Percentiles rank a stretch among this genome's conserved stretches.
Evolutionary conservation across 2,329 filamentous ascomycete species (phyloP).

Genomic region (Zopfia rhizophila): DNA sequence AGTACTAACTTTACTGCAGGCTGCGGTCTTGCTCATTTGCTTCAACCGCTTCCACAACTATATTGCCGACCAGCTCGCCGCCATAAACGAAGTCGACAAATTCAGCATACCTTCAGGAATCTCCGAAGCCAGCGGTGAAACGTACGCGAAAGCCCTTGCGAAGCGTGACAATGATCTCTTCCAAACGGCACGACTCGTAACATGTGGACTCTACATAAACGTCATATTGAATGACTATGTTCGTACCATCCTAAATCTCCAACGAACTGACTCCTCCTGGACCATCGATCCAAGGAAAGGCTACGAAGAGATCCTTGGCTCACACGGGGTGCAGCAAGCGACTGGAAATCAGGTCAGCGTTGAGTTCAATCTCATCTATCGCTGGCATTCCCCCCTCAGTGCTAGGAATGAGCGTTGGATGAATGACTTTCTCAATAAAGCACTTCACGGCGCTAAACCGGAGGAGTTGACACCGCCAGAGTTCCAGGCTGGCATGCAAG

Average conservation of each 20-base stretch:
- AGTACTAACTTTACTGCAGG: no score
- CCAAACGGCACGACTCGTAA: conserved; percentile 60
- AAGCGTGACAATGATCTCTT: conserved; percentile 59
- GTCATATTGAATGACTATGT: conserved; percentile 82
- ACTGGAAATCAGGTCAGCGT: conserved; percentile 82
- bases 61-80: conserved; percentile 76
- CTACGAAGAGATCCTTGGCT: conserved; percentile 58
- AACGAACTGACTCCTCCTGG: conserved; percentile 76
- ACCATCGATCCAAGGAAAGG: conserved; percentile 78
- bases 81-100: conserved; percentile 81
- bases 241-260: conserved; percentile 76
- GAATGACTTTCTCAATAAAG: conserved; percentile 58
- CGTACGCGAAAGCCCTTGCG: conserved; percentile 40
- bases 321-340: conserved; percentile 71
- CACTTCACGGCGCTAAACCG: no score
- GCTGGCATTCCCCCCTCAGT: conserved; percentile 81
- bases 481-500: no score
- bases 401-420: conserved; percentile 77
- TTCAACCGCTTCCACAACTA: conserved; percentile 82
- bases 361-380: conserved; percentile 86
- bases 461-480: no score
- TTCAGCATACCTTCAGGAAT: conserved; percentile 78
- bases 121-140: conserved; percentile 62
- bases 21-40: conserved; percentile 71
- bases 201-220: conserved; percentile 63